Evolutionary conservation across 2,329 filamentous ascomycete species (phyloP), one percentile per base, ranked within the genome.

Genomic region (Botryotinia convoluta): DNA sequence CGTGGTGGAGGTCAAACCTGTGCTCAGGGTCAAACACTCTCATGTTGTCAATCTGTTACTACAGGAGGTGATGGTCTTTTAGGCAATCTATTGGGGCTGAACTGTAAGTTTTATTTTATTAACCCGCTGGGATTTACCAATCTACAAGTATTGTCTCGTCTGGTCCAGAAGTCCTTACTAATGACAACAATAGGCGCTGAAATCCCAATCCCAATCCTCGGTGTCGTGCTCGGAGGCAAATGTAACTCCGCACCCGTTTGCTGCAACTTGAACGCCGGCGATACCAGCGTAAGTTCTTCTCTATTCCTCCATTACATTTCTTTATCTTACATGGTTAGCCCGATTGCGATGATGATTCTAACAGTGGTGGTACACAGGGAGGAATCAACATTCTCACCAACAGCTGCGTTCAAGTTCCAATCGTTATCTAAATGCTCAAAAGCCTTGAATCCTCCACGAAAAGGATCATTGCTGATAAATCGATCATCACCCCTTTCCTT

Each of bases 1-100:
- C 45, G 51, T 76, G 71, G 3, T 74, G 70, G 54, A 26, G 63
- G 42, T 69, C 72, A 18, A 64, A 75, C 48, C 8, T 69, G 65
- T 69, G 26, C 48, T 57, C 26, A 57, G 54, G 60, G 59, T 42
- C 69, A 67, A 72, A 51, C 44, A 8, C 54, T 72, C 9, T 37
- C 48, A 2, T 76, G 75, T 63, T 76, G 75, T 37, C n/a, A 69
- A 18, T 22, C 29, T n/a, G n/a, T n/a, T 3, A 42, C 60, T 12
- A 1, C 14, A 32, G 32, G 12, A 35, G 32, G 42, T 22, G 20
- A 22, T 51, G 69, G 69, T 3, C 1, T 64, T 35, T 6, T 71
- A 9, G 35, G n/a, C 10, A 54, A 26, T 32, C 7, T 71, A 8
- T 51, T 71, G 32, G 59, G 29, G 2, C 22, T 51, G 16, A n/a